phyloP scores from a whole-genome alignment of 2,329 filamentous ascomycete species.

The Aspergillus fumigatus region DNA sequence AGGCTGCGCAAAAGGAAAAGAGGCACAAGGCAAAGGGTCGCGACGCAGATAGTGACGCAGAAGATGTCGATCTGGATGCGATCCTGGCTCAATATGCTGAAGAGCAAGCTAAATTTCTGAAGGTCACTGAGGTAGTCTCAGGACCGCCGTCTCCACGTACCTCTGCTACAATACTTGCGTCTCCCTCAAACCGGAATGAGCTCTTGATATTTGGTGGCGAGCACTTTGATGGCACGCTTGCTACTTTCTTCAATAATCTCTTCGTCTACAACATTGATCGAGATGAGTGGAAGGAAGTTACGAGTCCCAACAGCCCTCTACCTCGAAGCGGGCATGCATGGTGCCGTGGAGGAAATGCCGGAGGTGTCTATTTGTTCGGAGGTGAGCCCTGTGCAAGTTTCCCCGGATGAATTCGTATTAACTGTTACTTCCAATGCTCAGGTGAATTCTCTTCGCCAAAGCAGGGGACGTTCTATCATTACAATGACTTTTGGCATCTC shows the following conservation, averaged over 20 bases:
- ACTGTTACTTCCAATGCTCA: slow-evolving; percentile 9
- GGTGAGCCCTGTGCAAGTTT: slow-evolving; percentile 36
- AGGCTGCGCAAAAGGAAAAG: slow-evolving; percentile 70
- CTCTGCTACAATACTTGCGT: slow-evolving; percentile 77
- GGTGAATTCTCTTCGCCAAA: slow-evolving; percentile 94
- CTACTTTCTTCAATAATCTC: slow-evolving; percentile 65
- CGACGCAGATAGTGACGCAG: slow-evolving; percentile 78
- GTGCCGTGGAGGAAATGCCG: slow-evolving; percentile 82
- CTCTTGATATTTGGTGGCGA: slow-evolving; percentile 91
- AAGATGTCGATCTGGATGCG: slow-evolving; percentile 88
- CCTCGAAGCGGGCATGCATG: slow-evolving; percentile 91
- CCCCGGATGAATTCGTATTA: background rate
- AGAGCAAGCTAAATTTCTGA: slow-evolving; percentile 89
- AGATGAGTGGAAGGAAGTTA: slow-evolving; percentile 87
- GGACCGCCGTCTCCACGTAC: slow-evolving; percentile 72
- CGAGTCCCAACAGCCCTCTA: slow-evolving; percentile 83
- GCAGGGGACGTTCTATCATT: slow-evolving; percentile 98
- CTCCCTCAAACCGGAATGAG: slow-evolving; percentile 80
- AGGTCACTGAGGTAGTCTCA: slow-evolving; percentile 76
- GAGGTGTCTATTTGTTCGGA: slow-evolving; percentile 85
- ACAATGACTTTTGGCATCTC: slow-evolving; percentile 96
- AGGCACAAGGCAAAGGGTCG: slow-evolving; percentile 65
- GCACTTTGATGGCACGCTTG: slow-evolving; percentile 87
- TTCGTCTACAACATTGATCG: slow-evolving; percentile 70
- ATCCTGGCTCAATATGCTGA: slow-evolving; percentile 91